A percentile compares a stretch with the other conserved stretches of the same genome.
phyloP scores from a whole-genome alignment of 2,329 filamentous ascomycete genomes.

The Neopestalotiopsis clavispora region DNA sequence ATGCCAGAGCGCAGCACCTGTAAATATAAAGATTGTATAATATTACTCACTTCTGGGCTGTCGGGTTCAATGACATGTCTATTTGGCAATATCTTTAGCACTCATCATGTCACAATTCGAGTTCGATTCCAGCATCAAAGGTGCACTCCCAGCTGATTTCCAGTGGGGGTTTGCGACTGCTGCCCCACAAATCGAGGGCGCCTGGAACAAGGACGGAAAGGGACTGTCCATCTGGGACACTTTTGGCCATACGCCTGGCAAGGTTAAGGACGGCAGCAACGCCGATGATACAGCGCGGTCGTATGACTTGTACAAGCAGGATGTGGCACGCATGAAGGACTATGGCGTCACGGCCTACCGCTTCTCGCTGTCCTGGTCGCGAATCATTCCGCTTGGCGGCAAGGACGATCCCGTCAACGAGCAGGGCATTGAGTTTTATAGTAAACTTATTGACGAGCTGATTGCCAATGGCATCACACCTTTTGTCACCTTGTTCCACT shows the following conservation, averaged over 20 bases:
- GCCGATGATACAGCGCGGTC: conserved; percentile 43
- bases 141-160: conserved; percentile 39
- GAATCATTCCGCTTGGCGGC: conserved; percentile 67
- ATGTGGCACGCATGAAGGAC: conserved; percentile 64
- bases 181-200: conserved; percentile 46
- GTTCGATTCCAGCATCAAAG: conserved; percentile 32
- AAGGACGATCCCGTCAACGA: conserved; percentile 67
- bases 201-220: conserved; percentile 46
- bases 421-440: conserved; percentile 63
- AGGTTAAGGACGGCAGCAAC: conserved; percentile 44
- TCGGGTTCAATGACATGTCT: neutral
- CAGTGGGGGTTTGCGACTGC: conserved; percentile 47
- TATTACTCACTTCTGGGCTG: neutral
- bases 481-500: conserved; percentile 68
- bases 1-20: neutral
- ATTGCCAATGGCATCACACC: conserved; percentile 61
- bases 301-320: conserved; percentile 51
- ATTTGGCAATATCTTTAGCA: neutral
- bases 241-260: conserved; percentile 43
- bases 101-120: conserved; percentile 18
- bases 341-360: conserved; percentile 65
- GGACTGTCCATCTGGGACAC: conserved; percentile 47
- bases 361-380: conserved; percentile 69
- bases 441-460: conserved; percentile 64
- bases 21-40: neutral